phyloP scores from a whole-genome alignment of 78 protist species.

The Anaeramoeba flamelloides region DNA sequence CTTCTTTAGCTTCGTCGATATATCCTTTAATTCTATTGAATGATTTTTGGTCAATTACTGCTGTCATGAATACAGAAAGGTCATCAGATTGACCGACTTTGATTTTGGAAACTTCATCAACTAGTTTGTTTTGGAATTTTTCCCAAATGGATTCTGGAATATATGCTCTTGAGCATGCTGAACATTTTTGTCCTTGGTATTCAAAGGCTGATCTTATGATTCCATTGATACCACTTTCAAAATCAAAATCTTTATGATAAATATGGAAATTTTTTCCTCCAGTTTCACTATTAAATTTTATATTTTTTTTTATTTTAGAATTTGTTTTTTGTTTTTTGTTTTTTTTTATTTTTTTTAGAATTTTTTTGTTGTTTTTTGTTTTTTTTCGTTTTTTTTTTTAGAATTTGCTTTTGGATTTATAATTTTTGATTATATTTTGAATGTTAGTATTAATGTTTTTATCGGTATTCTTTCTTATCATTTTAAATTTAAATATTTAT shows the following conservation, averaged over 20 bases:
- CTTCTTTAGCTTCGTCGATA: slow-evolving; percentile 57
- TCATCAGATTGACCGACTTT: slow-evolving; percentile 26
- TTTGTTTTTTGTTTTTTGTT: too few relatives aligned
- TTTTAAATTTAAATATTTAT: too few relatives aligned
- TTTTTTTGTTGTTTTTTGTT: too few relatives aligned
- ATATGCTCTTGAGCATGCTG: slow-evolving; percentile 70
- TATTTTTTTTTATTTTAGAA: too few relatives aligned
- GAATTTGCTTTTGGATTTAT: too few relatives aligned
- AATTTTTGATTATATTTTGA: too few relatives aligned
- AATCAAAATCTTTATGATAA: slow-evolving; percentile 41
- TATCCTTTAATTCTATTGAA: slow-evolving; percentile 44
- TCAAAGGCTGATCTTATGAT: slow-evolving; percentile 69
- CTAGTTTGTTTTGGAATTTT: slow-evolving; percentile 6
- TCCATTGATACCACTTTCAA: slow-evolving; percentile 7
- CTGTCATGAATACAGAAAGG: slow-evolving; percentile 37
- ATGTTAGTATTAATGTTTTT: too few relatives aligned
- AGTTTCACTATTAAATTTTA: too few relatives aligned
- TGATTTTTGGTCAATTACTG: slow-evolving; percentile 69
- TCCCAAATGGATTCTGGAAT: slow-evolving; percentile 54
- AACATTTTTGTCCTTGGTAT: slow-evolving; percentile 84
- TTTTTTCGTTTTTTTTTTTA: too few relatives aligned
- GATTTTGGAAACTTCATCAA: slow-evolving; percentile 14
- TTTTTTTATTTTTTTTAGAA: too few relatives aligned
- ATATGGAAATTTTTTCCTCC: slow-evolving; percentile 90
- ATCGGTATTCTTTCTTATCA: too few relatives aligned